Conservation (phyloP, 495 filamentous ascomycete species). For the Talaromyces stipitatus region DNA sequence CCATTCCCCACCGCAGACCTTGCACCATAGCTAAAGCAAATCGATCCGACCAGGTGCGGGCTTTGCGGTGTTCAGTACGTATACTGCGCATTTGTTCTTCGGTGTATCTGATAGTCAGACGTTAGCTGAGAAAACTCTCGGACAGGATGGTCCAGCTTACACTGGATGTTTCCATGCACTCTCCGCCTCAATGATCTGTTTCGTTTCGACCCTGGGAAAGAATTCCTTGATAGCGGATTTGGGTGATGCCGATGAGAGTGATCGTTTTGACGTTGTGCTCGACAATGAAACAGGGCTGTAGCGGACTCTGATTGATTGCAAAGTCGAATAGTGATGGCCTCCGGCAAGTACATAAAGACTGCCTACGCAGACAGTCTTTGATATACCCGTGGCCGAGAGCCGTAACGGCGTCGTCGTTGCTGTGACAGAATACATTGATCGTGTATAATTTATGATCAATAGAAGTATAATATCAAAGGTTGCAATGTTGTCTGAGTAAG, state of each 20-base stretch:
- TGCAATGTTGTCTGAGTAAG: too few relatives aligned
- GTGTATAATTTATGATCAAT: too few relatives aligned
- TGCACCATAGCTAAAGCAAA: slow-evolving; percentile 56
- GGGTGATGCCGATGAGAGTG: slow-evolving; percentile 24
- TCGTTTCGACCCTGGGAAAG: slow-evolving; percentile 28
- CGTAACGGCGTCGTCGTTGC: slow-evolving; percentile 25
- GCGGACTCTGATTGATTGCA: background rate
- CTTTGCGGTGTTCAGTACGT: slow-evolving; percentile 57
- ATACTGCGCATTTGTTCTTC: slow-evolving; percentile 57
- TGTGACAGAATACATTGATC: slow-evolving; percentile 10
- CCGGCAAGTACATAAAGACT: background rate
- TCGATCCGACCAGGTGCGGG: slow-evolving; percentile 59
- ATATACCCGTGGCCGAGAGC: slow-evolving; percentile 15
- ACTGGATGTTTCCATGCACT: slow-evolving; percentile 36
- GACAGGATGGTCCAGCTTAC: slow-evolving; percentile 17
- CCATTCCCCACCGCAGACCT: slow-evolving; percentile 57
- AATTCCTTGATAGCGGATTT: slow-evolving; percentile 29
- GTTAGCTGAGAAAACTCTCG: background rate
- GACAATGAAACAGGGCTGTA: background rate
- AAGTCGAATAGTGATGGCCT: background rate
- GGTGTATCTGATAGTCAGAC: slow-evolving; percentile 43
- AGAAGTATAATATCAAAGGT: too few relatives aligned
- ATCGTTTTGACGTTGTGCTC: slow-evolving; percentile 11
- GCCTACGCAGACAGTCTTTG: background rate
- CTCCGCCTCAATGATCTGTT: slow-evolving; percentile 28